phyloP scores from a whole-genome alignment of 768 basidiomycete species.

The Russula brevipes region DNA sequence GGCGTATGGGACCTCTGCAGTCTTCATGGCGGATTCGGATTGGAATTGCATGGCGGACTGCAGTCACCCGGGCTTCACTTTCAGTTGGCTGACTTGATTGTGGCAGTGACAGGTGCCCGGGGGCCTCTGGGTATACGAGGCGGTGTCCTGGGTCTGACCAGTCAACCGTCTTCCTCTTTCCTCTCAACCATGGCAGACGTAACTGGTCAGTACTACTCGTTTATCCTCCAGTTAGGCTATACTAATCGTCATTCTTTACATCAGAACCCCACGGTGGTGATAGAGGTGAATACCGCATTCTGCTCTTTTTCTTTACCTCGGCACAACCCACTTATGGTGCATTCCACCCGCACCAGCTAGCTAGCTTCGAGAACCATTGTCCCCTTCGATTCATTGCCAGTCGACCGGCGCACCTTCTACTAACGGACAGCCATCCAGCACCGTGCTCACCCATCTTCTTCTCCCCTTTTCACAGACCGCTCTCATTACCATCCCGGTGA shows the following conservation, averaged over 20 bases:
- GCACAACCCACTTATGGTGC: constrained; percentile 28
- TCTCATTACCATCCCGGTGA: constrained; percentile 27
- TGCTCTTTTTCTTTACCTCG: constrained; percentile 20
- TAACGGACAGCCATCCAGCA: constrained; percentile 18
- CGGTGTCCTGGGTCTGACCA: constrained; percentile 14
- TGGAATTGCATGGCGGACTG: too few species aligned
- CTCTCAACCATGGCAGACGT: constrained; percentile 18
- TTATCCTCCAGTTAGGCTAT: background rate
- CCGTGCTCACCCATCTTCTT: constrained; percentile 22
- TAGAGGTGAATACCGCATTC: constrained; percentile 22
- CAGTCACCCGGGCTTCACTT: background rate
- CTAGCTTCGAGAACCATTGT: constrained; percentile 24
- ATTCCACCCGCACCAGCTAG: constrained; percentile 27
- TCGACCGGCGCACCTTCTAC: constrained; percentile 19
- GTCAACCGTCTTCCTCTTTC: background rate
- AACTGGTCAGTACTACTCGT: constrained; percentile 6
- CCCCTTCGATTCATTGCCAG: constrained; percentile 22
- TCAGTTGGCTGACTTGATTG: background rate
- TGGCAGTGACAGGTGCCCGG: constrained; percentile 6
- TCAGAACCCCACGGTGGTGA: constrained; percentile 10
- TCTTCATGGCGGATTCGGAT: constrained; percentile 35
- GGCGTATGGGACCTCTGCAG: constrained; percentile 89
- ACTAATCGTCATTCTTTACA: background rate
- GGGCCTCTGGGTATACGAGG: background rate
- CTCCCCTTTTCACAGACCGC: constrained; percentile 24